Conservation (phyloP, 2,329 filamentous ascomycete species). For the Clonostachys rosea region DNA sequence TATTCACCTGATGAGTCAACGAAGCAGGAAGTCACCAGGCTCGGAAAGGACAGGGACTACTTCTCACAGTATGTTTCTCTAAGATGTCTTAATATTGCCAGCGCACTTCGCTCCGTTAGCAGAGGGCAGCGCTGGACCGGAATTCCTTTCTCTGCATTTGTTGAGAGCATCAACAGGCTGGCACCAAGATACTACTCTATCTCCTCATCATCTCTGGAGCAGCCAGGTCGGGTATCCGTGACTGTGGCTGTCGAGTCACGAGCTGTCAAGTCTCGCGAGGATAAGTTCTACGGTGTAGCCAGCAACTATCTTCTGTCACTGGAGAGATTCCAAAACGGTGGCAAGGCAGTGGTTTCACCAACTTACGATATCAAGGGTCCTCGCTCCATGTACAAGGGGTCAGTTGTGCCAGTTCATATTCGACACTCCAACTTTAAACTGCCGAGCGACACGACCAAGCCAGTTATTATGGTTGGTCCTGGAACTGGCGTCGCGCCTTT, state of each 20-base stretch:
- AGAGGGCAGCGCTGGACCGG: slow-evolving; percentile 7
- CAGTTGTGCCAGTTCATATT: slow-evolving; percentile 83
- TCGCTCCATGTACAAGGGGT: slow-evolving; percentile 13
- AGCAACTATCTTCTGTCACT: slow-evolving; percentile 11
- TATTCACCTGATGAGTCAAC: slow-evolving; percentile 36
- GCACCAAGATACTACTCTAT: slow-evolving; percentile 57
- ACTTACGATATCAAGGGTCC: not conserved
- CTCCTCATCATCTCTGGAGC: slow-evolving; percentile 44
- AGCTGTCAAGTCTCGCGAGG: not conserved
- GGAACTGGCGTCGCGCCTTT: slow-evolving; percentile 44
- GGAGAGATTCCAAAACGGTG: not conserved
- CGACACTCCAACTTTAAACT: slow-evolving; percentile 95
- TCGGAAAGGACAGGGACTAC: slow-evolving; percentile 24
- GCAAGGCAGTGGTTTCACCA: not conserved
- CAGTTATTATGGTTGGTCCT: slow-evolving; percentile 45
- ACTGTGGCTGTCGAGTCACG: slow-evolving; percentile 20
- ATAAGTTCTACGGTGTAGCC: slow-evolving; percentile 6
- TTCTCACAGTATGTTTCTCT: slow-evolving; percentile 10
- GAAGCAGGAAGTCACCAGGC: not conserved
- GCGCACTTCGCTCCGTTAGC: slow-evolving; percentile 7
- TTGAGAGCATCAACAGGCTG: slow-evolving; percentile 46
- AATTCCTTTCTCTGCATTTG: slow-evolving; percentile 40
- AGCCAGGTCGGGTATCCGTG: slow-evolving; percentile 9
- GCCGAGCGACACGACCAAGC: slow-evolving; percentile 71
- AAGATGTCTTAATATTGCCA: not conserved